These are phyloP conservation scores for Solanum commersonii DNA, from an alignment of 257 asterid species.

Conservation along the genomic window DNA sequence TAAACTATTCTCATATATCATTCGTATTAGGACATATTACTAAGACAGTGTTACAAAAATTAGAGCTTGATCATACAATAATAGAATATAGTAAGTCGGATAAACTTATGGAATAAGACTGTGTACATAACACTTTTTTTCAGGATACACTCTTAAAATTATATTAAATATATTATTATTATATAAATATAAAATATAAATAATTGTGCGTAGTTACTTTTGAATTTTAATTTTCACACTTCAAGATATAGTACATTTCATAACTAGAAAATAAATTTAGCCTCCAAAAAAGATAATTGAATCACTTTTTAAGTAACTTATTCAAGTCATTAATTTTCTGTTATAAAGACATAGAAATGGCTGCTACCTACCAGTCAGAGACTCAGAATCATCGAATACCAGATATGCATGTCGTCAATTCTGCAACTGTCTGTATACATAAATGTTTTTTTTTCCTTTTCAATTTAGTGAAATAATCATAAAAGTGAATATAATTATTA, in stretches of 20 bases:
- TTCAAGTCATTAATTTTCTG: not conserved
- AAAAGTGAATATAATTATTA: not conserved
- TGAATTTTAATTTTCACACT: not conserved
- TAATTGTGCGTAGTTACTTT: not conserved
- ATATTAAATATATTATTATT: no score
- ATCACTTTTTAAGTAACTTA: not conserved
- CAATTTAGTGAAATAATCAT: not conserved
- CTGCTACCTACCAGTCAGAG: not conserved
- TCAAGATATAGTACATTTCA: not conserved
- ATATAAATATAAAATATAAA: no score
- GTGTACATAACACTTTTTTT: fast-evolving
- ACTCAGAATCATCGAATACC: not conserved
- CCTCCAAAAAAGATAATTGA: not conserved
- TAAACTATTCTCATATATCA: not conserved
- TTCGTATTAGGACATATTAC: not conserved
- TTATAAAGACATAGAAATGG: not conserved
- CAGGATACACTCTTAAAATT: no score
- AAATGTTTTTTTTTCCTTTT: not conserved
- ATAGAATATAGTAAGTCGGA: not conserved
- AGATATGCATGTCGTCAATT: not conserved
- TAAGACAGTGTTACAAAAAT: not conserved
- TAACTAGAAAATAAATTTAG: not conserved
- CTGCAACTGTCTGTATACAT: not conserved
- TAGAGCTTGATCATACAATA: not conserved
- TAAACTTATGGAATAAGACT: not conserved